These are phyloP conservation scores for Xylariaceae sp. DNA, from an alignment of 2,329 filamentous ascomycete species.

Conservation along the genomic window DNA sequence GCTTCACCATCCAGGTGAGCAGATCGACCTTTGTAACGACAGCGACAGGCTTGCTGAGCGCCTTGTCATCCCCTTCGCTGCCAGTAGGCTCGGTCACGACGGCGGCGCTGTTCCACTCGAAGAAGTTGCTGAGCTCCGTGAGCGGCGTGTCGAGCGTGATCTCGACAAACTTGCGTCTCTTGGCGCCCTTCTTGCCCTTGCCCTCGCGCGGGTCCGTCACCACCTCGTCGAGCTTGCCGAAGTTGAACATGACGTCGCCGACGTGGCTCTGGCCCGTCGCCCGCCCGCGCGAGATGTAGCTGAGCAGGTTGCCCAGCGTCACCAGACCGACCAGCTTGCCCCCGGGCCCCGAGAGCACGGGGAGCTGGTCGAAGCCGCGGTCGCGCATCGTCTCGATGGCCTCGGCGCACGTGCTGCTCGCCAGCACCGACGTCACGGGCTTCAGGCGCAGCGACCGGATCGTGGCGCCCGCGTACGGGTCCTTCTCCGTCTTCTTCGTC, in stretches of 20 bases:
- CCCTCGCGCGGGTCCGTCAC: conserved; percentile 71
- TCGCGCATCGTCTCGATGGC: conserved; percentile 98
- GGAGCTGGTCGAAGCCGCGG: conserved; percentile 95
- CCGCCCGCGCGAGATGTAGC: conserved; percentile 79
- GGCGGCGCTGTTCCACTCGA: conserved; percentile 96
- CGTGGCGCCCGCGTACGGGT: conserved; percentile 73
- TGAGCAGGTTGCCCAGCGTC: conserved; percentile 89
- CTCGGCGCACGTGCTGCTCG: conserved; percentile 67
- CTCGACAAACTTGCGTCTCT: conserved; percentile 76
- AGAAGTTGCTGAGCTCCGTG: conserved; percentile 79
- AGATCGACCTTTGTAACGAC: conserved; percentile 97
- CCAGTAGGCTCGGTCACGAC: conserved; percentile 82
- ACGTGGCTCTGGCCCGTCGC: conserved; percentile 70
- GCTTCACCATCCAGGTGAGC: conserved; percentile 82
- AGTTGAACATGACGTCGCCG: conserved; percentile 93
- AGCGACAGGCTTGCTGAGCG: conserved; percentile 71
- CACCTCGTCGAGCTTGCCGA: conserved; percentile 78
- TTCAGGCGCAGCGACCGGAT: conserved; percentile 82
- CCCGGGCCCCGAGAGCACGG: conserved; percentile 68
- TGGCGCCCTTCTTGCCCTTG: conserved; percentile 34
- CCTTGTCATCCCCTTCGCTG: conserved; percentile 43
- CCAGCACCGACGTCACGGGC: conserved; percentile 79
- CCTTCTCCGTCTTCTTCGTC: conserved; percentile 34
- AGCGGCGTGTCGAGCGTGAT: conserved; percentile 89
- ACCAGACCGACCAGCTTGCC: conserved; percentile 81